These are phyloP conservation scores for Gliomastix tumulicola DNA, from an alignment of 2,329 filamentous ascomycete genomes.

Conservation along the genomic window DNA sequence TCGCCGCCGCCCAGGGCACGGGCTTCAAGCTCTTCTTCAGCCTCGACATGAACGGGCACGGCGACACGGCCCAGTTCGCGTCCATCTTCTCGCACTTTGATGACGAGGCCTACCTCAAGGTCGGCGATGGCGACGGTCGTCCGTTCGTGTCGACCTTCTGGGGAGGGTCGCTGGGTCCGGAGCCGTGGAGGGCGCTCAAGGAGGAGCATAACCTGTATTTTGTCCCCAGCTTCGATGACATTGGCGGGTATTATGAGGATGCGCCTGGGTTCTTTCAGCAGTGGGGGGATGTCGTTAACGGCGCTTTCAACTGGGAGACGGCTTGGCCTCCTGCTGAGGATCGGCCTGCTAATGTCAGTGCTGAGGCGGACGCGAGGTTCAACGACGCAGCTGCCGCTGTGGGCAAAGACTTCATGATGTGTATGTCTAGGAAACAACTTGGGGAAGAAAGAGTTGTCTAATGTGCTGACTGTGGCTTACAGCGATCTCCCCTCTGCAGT, in stretches of 20 bases:
- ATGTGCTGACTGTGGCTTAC: too few relatives aligned
- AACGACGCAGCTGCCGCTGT: slow-evolving; percentile 2
- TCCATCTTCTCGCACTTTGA: slow-evolving; percentile 2
- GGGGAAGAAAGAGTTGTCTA: too few relatives aligned
- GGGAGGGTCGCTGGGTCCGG: slow-evolving; percentile 1
- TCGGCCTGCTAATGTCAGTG: slow-evolving; percentile 6
- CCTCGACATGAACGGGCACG: slow-evolving; percentile 4
- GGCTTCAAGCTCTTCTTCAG: slow-evolving; percentile 10
- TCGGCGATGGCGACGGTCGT: background rate
- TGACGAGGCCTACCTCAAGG: slow-evolving; percentile 4
- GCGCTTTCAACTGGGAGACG: slow-evolving; percentile 8
- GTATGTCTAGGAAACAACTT: too few relatives aligned
- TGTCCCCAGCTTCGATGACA: slow-evolving; percentile 5
- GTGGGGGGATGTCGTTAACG: slow-evolving; percentile 7
- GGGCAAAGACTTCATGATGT: slow-evolving; percentile 5
- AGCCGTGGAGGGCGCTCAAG: slow-evolving; percentile 1
- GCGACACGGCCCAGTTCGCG: slow-evolving; percentile 3
- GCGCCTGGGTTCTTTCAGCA: slow-evolving; percentile 1
- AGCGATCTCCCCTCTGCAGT: slow-evolving; percentile 7
- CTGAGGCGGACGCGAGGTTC: slow-evolving; percentile 1
- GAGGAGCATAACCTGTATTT: slow-evolving; percentile 6
- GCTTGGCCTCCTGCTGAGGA: slow-evolving; percentile 6
- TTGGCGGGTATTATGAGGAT: slow-evolving; percentile 3
- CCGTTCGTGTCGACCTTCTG: slow-evolving; percentile 7
- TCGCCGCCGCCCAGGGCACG: slow-evolving; percentile 2